Conservation (phyloP, 768 basidiomycete species). For the Xerocomellus intermedius region DNA sequence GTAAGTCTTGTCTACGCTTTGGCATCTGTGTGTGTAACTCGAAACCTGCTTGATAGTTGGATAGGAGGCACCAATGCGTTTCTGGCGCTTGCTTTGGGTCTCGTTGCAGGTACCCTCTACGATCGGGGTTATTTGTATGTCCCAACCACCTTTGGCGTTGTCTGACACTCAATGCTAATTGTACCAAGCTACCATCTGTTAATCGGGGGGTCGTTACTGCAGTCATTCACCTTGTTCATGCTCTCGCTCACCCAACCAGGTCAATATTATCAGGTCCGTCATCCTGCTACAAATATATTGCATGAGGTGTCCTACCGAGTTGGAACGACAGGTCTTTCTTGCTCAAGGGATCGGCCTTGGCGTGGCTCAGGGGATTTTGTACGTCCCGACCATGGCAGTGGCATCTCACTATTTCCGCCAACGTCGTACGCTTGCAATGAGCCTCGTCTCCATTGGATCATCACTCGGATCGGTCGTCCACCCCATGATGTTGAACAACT, state of each 20-base stretch:
- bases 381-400: conserved; percentile 44
- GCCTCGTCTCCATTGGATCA: conserved; percentile 41
- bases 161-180: not conserved
- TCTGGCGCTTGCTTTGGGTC: conserved; percentile 36
- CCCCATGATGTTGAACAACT: conserved; percentile 34
- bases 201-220: conserved; percentile 44
- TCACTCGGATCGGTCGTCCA: conserved; percentile 27
- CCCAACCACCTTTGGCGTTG: not conserved
- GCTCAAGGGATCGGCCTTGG: conserved; percentile 48
- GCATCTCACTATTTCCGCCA: conserved; percentile 45
- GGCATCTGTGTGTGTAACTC: not conserved
- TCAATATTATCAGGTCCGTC: conserved; percentile 43
- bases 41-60: conserved; percentile 27
- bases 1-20: conserved; percentile 22
- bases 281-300: not conserved
- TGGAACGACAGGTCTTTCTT: conserved; percentile 41
- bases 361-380: conserved; percentile 45
- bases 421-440: conserved; percentile 44
- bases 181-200: conserved; percentile 41
- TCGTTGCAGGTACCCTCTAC: conserved; percentile 45
- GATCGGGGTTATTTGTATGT: conserved; percentile 52
- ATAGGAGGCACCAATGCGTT: conserved; percentile 50
- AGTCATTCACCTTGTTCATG: conserved; percentile 42
- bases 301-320: not conserved
- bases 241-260: conserved; percentile 43